Evolutionary conservation across 192 early-diverging fungal species (phyloP).

Genomic region (Coemansia sp.): DNA sequence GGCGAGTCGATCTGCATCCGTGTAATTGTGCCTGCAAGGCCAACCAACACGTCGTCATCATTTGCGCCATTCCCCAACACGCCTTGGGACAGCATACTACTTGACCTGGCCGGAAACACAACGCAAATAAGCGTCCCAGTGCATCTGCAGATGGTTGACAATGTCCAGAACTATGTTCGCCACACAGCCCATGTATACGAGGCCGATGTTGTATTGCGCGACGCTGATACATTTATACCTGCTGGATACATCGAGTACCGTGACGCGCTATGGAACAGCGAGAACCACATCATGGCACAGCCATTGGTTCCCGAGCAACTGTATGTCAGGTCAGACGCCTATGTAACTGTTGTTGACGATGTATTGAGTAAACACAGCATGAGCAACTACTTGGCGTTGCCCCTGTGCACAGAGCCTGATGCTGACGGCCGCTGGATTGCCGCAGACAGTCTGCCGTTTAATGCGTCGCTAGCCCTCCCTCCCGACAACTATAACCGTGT

Average conservation of each 20-base stretch:
- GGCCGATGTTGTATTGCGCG: constrained; percentile 43
- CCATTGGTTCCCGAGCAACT: constrained; percentile 34
- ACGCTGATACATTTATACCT: constrained; percentile 42
- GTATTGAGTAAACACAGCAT: constrained; percentile 3
- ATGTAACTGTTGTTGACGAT: constrained; percentile 7
- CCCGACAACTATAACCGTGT: constrained; percentile 36
- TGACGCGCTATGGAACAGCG: constrained; percentile 55
- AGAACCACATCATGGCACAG: constrained; percentile 21
- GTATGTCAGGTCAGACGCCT: constrained; percentile 7
- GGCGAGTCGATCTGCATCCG: constrained; percentile 45
- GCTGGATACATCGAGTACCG: constrained; percentile 48
- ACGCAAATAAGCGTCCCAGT: constrained; percentile 28
- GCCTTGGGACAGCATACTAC: constrained; percentile 45
- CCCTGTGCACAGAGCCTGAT: constrained; percentile 40
- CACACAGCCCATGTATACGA: constrained; percentile 54
- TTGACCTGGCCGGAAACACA: constrained; percentile 24
- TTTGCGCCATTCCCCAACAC: constrained; percentile 25
- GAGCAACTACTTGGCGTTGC: constrained; percentile 36
- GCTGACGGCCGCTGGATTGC: constrained; percentile 53
- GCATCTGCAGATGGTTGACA: neutral
- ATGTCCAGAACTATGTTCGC: constrained; percentile 23
- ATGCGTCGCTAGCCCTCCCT: constrained; percentile 5
- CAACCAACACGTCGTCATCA: neutral
- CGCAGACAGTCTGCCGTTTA: constrained; percentile 14
- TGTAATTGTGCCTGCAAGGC: constrained; percentile 33